These are phyloP conservation scores for Nymphaea colorata DNA, from an alignment of 164 flowering plant genomes.

Conservation along the genomic window DNA sequence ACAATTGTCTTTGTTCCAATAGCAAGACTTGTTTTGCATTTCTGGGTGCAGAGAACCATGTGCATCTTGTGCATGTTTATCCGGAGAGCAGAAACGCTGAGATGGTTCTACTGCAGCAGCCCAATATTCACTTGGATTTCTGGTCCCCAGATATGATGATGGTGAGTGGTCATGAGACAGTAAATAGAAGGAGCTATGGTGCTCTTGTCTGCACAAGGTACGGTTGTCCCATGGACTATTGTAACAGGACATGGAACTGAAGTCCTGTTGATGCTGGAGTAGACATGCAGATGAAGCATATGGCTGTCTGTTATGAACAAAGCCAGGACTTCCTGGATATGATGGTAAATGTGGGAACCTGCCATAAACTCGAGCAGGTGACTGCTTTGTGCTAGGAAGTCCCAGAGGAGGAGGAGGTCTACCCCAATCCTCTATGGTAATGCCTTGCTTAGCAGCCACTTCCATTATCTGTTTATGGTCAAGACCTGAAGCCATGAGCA, in stretches of 20 bases:
- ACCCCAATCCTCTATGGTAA: constrained; percentile 58
- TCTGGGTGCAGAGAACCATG: constrained; percentile 16
- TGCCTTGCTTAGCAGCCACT: constrained; percentile 59
- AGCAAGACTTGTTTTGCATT: constrained; percentile 14
- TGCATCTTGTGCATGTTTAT: constrained; percentile 1
- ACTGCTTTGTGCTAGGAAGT: constrained; percentile 11
- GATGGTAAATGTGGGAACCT: constrained; percentile 11
- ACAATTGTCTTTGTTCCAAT: constrained; percentile 12
- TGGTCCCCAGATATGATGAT: constrained; percentile 21
- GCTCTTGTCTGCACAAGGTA: constrained; percentile 47
- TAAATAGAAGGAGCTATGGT: constrained; percentile 38
- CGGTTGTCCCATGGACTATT: constrained; percentile 22
- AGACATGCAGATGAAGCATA: constrained; percentile 24
- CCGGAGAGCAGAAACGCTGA: constrained; percentile 15
- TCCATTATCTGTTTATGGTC: constrained; percentile 58
- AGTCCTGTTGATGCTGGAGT: constrained; percentile 28
- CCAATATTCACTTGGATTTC: constrained; percentile 16
- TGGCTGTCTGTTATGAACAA: constrained; percentile 13
- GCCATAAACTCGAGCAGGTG: constrained; percentile 14
- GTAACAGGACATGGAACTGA: constrained; percentile 18
- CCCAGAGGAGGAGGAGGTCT: constrained; percentile 14
- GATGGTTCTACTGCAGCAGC: constrained; percentile 21
- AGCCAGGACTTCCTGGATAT: constrained; percentile 6
- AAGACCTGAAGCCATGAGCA: constrained; percentile 64
- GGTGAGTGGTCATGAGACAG: constrained; percentile 39